Percentiles rank a stretch among this genome's conserved stretches.
Conservation (phyloP, 768 basidiomycete genomes). For the Leccinum incarnatum region DNA sequence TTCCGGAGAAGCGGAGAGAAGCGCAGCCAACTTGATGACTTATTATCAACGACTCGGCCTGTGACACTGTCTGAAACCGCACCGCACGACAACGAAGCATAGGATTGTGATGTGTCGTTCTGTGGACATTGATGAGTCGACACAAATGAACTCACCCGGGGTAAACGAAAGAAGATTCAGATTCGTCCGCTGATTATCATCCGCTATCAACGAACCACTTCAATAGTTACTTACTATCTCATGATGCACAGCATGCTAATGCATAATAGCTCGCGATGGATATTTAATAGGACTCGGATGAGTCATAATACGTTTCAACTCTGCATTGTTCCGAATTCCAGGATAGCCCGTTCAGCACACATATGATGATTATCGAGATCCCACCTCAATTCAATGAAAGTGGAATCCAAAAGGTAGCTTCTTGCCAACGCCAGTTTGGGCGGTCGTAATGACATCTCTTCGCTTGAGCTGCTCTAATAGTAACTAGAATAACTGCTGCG, state of each 20-base stretch:
- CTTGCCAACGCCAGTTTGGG: neutral
- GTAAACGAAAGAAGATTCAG: neutral
- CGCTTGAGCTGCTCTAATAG: too few relatives aligned
- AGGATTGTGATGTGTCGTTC: neutral
- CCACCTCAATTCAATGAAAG: neutral
- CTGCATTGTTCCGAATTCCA: too few relatives aligned
- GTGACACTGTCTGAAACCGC: neutral
- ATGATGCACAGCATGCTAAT: neutral
- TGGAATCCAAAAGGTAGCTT: neutral
- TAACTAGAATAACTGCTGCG: too few relatives aligned
- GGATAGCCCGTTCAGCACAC: neutral
- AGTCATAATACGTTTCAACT: too few relatives aligned
- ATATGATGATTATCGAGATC: neutral
- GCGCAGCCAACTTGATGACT: neutral
- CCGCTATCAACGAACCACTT: neutral
- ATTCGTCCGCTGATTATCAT: neutral
- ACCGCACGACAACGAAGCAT: neutral
- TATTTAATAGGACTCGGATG: too few relatives aligned
- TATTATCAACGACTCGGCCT: neutral
- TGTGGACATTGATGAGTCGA: neutral
- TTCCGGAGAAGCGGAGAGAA: neutral
- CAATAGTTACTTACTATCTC: too few relatives aligned
- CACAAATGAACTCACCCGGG: neutral
- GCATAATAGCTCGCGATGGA: too few relatives aligned
- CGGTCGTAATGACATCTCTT: too few relatives aligned